Evolutionary conservation across 1,139 yeast species (phyloP).

Genomic region (Yamadazyma atlantica): DNA sequence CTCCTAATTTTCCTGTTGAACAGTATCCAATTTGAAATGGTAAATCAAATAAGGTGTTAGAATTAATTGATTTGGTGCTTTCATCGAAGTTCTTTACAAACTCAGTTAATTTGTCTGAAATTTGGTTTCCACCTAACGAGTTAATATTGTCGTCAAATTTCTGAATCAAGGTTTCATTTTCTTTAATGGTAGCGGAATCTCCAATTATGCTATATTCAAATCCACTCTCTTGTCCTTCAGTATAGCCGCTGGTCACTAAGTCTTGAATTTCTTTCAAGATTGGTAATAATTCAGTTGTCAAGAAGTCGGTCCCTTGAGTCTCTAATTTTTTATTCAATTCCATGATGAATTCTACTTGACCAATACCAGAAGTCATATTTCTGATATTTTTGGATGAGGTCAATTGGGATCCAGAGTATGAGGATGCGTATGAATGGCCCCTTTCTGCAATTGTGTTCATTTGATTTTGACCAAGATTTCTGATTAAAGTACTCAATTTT

Average conservation of each 20-base stretch:
- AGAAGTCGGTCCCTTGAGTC: conserved; percentile 48
- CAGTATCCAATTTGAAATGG: conserved; percentile 92
- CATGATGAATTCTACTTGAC: conserved; percentile 70
- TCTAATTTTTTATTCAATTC: conserved; percentile 56
- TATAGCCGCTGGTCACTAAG: conserved; percentile 34
- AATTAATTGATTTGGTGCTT: conserved; percentile 5
- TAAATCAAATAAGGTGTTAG: conserved; percentile 55
- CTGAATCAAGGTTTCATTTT: conserved; percentile 42
- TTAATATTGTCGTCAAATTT: conserved; percentile 28
- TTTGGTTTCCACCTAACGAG: conserved; percentile 2
- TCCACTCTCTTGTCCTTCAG: conserved; percentile 17
- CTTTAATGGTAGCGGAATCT: conserved; percentile 39
- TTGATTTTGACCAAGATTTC: conserved; percentile 74
- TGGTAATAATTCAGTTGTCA: conserved; percentile 59
- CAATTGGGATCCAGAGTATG: conserved; percentile 64
- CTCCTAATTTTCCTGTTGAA: conserved; percentile 67
- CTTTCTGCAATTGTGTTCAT: conserved; percentile 77
- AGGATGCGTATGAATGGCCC: conserved; percentile 84
- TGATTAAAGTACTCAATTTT: conserved; percentile 72
- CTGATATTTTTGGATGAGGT: conserved; percentile 59
- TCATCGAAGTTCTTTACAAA: conserved; percentile 12
- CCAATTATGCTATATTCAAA: conserved; percentile 63
- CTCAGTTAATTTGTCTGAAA: conserved; percentile 10
- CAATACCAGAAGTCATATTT: conserved; percentile 70
- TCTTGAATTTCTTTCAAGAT: conserved; percentile 56